Evolutionary conservation across 202 grass and related monocot genomes (phyloP), one percentile per base, ranked within the genome.

Genomic region (Zoysia matrella): DNA sequence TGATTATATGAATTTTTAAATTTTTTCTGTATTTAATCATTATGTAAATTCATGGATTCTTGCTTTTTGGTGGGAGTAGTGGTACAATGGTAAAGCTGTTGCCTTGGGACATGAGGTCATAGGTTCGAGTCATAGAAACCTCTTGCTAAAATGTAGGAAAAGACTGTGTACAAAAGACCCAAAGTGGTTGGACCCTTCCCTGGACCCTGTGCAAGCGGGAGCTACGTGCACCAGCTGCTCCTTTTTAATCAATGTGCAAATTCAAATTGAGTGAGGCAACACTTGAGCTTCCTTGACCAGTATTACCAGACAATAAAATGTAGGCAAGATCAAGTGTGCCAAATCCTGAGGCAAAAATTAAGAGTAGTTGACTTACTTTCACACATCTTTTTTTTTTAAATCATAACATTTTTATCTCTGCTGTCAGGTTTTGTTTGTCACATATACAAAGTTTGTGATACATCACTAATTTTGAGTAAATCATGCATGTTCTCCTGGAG

Each of bases 181-280:
- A 36, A 22, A 36, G 30, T 36, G 1, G 30, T 36, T 36, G 30
- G 30, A 36, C 30, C 30, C 30, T 36, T 36, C 30, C 1, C 1
- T 36, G 30, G 30, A 36, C 30, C 30, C 30, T 36, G 30, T 1
- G 30, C 30, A 36, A 36, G 30, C 30, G 30, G 30, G 30, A 36
- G 30, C 30, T 36, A 36, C 30, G 30, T 36, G 30, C 30, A 36
- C 30, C 30, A 36, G 30, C 30, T 36, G 30, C 30, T 36, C 30
- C 30, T 36, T 36, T 36, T 36, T 36, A 36, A 36, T 36, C 30
- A 36, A 36, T 36, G 30, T 36, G 30, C 46, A 52, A 69, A 74
- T 86, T 52, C 71, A 80, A 54, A 42, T 61, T 50, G 3, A 11
- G 1, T 67, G 39, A 45, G 62, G 43, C 42, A 76, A 11, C 41